Conservation (phyloP, 768 basidiomycete species). For the Asterophora lycoperdoides region DNA sequence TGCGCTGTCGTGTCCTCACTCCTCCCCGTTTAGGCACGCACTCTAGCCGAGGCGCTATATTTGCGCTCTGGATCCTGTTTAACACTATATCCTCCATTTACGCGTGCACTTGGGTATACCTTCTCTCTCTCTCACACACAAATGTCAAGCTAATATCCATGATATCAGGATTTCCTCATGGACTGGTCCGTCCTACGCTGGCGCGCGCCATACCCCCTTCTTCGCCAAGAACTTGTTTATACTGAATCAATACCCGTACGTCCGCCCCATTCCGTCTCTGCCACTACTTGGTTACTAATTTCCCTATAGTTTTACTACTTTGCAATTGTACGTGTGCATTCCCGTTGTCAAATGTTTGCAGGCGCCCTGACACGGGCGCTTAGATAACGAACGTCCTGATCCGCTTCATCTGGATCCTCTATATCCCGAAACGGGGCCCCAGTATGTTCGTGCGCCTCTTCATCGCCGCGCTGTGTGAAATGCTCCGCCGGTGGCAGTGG, state of each 20-base stretch:
- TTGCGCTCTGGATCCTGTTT: conserved; percentile 67
- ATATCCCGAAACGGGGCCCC: conserved; percentile 53
- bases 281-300: neutral
- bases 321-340: conserved; percentile 52
- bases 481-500: conserved; percentile 83
- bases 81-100: conserved; percentile 66
- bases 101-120: conserved; percentile 70
- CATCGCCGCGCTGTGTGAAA: conserved; percentile 67
- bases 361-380: neutral
- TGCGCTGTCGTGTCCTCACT: neutral
- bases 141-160: neutral
- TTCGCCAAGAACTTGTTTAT: conserved; percentile 78
- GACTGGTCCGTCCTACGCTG: conserved; percentile 85
- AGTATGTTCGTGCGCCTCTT: conserved; percentile 56
- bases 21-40: conserved; percentile 22
- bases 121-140: neutral
- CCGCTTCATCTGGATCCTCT: conserved; percentile 81
- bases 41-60: conserved; percentile 36
- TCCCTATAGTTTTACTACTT: conserved; percentile 64
- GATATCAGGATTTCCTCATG: conserved; percentile 70
- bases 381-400: conserved; percentile 69
- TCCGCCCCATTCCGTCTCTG: neutral
- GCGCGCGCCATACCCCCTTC: conserved; percentile 49
- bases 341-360: neutral
- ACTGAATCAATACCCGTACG: conserved; percentile 54